Evolutionary conservation across 2,329 filamentous ascomycete species (phyloP).

Genomic region (Ophiostoma tasmaniense): DNA sequence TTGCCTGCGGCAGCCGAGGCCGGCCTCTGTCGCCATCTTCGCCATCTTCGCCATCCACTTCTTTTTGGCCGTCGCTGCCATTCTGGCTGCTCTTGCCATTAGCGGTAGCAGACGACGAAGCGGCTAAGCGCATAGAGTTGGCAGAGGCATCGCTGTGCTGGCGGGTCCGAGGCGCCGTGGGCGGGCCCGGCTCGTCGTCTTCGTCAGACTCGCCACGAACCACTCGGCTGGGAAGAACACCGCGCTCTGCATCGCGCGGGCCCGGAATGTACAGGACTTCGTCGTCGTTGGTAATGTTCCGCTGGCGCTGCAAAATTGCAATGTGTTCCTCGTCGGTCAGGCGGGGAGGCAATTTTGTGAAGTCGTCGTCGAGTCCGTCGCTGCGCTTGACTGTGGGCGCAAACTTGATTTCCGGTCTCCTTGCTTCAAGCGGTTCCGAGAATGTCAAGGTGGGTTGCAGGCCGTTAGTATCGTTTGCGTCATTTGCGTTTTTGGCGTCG

Average conservation of each 20-base stretch:
- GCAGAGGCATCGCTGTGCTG: slow-evolving; percentile 26
- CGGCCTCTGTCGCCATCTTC: slow-evolving; percentile 5
- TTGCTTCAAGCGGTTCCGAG: slow-evolving; percentile 21
- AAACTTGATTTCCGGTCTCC: slow-evolving; percentile 53
- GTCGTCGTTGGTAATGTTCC: slow-evolving; percentile 61
- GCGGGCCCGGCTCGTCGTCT: slow-evolving; percentile 25
- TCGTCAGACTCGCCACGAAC: slow-evolving; percentile 29
- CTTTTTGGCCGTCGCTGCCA: background rate
- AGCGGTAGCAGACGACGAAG: slow-evolving; percentile 11
- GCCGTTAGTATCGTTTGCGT: background rate
- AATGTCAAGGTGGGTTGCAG: slow-evolving; percentile 10
- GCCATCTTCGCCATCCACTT: background rate
- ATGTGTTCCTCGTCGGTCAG: slow-evolving; percentile 69
- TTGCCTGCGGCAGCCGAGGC: slow-evolving; percentile 38
- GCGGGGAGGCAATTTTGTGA: slow-evolving; percentile 42
- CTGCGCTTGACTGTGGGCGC: slow-evolving; percentile 56
- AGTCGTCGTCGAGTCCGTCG: slow-evolving; percentile 44
- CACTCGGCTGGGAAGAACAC: slow-evolving; percentile 57
- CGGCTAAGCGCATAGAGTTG: slow-evolving; percentile 22
- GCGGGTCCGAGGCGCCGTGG: background rate
- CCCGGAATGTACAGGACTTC: slow-evolving; percentile 76
- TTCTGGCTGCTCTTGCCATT: background rate
- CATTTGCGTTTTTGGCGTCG: background rate
- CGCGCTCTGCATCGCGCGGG: slow-evolving; percentile 80
- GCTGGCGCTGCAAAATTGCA: slow-evolving; percentile 76